A percentile compares a stretch with the other conserved stretches of the same genome.
Conservation (phyloP, 2,329 filamentous ascomycete species). For the Monosporascus cannonballus region DNA sequence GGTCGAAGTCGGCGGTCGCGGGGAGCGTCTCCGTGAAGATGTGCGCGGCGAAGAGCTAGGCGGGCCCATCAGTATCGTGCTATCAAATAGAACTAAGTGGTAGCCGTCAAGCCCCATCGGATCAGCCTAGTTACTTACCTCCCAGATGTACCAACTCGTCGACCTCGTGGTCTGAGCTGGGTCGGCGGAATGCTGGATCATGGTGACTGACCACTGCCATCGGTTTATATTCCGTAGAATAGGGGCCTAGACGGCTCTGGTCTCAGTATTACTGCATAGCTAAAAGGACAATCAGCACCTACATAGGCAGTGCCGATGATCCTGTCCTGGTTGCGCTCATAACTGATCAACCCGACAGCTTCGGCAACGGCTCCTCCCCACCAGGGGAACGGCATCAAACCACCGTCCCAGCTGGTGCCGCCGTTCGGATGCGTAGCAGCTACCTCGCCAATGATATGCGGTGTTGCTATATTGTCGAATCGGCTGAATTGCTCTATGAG, state of each 20-base stretch:
- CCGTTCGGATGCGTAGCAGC: conserved; percentile 47
- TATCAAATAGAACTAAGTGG: not conserved
- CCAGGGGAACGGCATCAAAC: conserved; percentile 43
- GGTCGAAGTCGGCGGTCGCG: conserved; percentile 34
- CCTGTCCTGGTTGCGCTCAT: conserved; percentile 58
- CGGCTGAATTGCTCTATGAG: conserved; percentile 43
- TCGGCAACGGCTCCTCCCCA: conserved; percentile 59
- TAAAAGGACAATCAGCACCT: conserved; percentile 1
- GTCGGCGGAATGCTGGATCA: conserved; percentile 43
- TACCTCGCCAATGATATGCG: conserved; percentile 37
- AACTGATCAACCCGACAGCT: conserved; percentile 58
- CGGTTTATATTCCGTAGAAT: conserved; percentile 43
- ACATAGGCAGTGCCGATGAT: conserved; percentile 48
- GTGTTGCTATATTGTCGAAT: conserved; percentile 42
- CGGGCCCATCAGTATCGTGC: not conserved
- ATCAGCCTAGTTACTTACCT: conserved; percentile 16
- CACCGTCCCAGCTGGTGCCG: conserved; percentile 39
- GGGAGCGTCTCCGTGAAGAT: conserved; percentile 41
- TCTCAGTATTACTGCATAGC: no score
- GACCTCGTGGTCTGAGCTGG: conserved; percentile 41
- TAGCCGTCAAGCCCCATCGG: no score
- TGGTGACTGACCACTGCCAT: conserved; percentile 47
- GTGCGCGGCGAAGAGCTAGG: conserved; percentile 38
- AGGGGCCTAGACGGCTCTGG: conserved; percentile 27
- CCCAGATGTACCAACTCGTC: conserved; percentile 45